Base-by-base conservation (phyloP, 2,329 filamentous ascomycete genomes). In the Fonsecaea nubica region DNA sequence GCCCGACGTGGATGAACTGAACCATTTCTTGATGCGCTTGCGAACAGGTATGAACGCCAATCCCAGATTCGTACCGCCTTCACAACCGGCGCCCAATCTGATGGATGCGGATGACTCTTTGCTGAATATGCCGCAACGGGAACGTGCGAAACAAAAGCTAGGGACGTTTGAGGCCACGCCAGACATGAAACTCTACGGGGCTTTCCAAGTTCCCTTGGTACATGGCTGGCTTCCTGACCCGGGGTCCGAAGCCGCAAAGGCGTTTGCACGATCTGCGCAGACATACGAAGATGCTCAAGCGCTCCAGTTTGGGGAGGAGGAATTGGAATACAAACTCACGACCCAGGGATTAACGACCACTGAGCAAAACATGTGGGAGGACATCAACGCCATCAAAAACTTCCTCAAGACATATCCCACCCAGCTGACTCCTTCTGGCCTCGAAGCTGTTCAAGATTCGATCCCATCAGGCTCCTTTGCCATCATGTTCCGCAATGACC, bases 11-110 rank as follows among this genome's bases (percentile, higher is more conserved):
- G 86, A 89, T 40, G 93, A 97, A 66, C 83, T 99, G 1, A 96
- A 97, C 76, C 84, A 86, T 6, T 99, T 99, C 75, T 82, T 99
- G 1, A 87, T 95, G 64, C 91, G 92, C 53, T 81, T 99, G 2
- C 92, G 97, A 73, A 98, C 93, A 0, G 95, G 95, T 42, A 97
- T 99, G 92, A 99, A 98, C 74, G 94, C 98, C 64, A 99, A 99
- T 71, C 95, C 95, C 2, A 88, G 91, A 21, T 95, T 97, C 70
- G 85, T 96, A 7, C 85, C 92, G 1, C 84, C 82, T 0, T 75
- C 81, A 35, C 78, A 73, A 62, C 81, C 83, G 1, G 82, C 84
- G 54, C 84, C 75, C 40, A 77, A 76, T 55, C 67, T 77, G 30
- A 74, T 80, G 58, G 75, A 77, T 65, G 70, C 68, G 35, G 70